Base-by-base conservation (phyloP, 1,284 basidiomycete genomes). In the Golubevia sp. region DNA sequence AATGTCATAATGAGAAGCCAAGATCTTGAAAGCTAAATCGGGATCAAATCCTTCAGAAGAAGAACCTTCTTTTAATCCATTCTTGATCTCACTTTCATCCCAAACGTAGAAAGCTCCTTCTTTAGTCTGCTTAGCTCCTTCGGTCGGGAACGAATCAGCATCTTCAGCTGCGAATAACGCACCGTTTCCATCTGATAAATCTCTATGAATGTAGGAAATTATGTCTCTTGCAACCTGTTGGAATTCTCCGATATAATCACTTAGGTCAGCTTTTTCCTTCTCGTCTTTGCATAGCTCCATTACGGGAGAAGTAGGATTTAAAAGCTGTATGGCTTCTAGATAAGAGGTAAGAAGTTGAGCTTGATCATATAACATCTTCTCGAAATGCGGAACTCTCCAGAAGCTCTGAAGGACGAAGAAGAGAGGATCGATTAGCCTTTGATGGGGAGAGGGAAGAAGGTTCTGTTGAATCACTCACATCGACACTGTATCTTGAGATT, bases 281-380 rank as follows among this genome's bases (percentile, higher is more conserved):
- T 44, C 38, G 38, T 44, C 18, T 8, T 8, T 13, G 38, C 38
- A 44, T 8, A 44, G 38, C 38, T 44, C 18, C 38, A 44, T 44
- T 18, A 44, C 30, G 4, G 30, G 30, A 34, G 30, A 34, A 34
- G 30, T 5, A 34, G 30, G 23, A 27, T 20, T 62, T 34, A 65
- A 67, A 25, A 81, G 58, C 2, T 64, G 61, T 2, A 77, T 70
- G 56, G 82, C 80, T 53, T 85, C 78, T 2, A 81, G 57, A 2
- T 84, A 82, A 0, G 68, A 55, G 1, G 61, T 48, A 0, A 81
- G 74, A 0, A 86, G 71, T 65, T 87, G 86, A 1, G 84, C 86
- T 68, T 86, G 83, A 64, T 87, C 86, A 67, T 86, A 86, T 23
- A 87, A 81, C 86, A 87, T 87, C 75, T 86, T 86, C 66, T 87